These are phyloP conservation scores for Coemansia sp. DNA, from an alignment of 192 early-diverging fungal genomes.

Conservation along the genomic window DNA sequence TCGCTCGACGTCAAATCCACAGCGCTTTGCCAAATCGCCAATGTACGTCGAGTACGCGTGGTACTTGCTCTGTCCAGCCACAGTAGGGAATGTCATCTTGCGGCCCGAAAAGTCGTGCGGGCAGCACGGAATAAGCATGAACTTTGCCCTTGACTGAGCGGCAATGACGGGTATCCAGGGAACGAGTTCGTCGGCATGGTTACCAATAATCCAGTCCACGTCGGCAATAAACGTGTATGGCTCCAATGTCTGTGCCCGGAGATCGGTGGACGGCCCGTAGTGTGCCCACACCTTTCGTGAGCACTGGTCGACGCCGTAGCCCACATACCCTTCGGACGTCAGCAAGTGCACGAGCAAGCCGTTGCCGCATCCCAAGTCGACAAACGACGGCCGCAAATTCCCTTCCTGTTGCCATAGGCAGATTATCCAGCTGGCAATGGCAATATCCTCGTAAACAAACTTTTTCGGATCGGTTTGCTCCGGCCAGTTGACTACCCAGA, in stretches of 20 bases:
- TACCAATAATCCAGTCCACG: conserved; percentile 81
- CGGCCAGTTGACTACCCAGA: conserved; percentile 75
- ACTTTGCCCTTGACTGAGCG: conserved; percentile 37
- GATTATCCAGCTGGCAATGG: conserved; percentile 81
- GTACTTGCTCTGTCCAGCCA: conserved; percentile 65
- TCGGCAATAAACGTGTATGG: conserved; percentile 23
- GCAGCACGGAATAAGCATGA: conserved; percentile 86
- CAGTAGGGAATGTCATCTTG: conserved; percentile 50
- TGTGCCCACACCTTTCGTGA: conserved; percentile 77
- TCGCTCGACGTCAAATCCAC: conserved; percentile 64
- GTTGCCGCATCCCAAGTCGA: conserved; percentile 88
- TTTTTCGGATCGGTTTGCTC: conserved; percentile 85
- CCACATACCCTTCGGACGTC: conserved; percentile 68
- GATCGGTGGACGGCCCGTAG: conserved; percentile 50
- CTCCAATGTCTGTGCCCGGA: conserved; percentile 63
- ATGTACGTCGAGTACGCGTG: conserved; percentile 70
- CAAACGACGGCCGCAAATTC: conserved; percentile 59
- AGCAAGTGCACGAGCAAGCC: conserved; percentile 78
- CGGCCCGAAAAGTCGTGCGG: conserved; percentile 74
- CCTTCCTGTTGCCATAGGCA: conserved; percentile 66
- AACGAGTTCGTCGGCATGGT: conserved; percentile 88
- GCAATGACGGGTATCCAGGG: conserved; percentile 87
- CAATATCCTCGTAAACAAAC: conserved; percentile 88
- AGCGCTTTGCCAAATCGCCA: conserved; percentile 51
- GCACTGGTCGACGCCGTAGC: conserved; percentile 76